Evolutionary conservation across 352 stramenopile species (phyloP), one percentile per base, ranked within the genome.

Genomic region (Phytophthora citrophthora): DNA sequence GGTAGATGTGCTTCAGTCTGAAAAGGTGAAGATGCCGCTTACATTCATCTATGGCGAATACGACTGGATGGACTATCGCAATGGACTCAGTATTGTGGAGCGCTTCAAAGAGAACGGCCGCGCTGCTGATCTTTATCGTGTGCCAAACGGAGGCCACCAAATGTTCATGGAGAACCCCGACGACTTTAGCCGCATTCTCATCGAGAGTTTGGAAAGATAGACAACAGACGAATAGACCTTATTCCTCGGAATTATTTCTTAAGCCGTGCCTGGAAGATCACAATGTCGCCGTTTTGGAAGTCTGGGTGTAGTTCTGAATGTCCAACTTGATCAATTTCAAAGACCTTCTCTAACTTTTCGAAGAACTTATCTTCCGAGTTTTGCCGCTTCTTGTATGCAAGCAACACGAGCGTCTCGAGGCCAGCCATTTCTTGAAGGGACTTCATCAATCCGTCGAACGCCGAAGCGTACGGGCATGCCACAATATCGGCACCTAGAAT

Each of bases 61-160:
- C 27, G 87, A 95, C 70, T 95, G 87, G 87, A 95, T 95, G 87
- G 85, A 95, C 69, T 92, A 88, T 54, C 74, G 72, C 36, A 81
- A 90, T 49, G 83, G 84, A 16, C 57, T 78, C 43, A 61, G 76
- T 12, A 78, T 95, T n/a, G 79, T 93, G 11, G 67, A 91, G 18
- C 61, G 61, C 4, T 85, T 94, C n/a, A 64, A 70, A 20, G 43
- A 67, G 5, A 59, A 70, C 0, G 68, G 54, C 10, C 72, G 69
- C 16, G 47, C 58, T 9, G 76, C 83, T 27, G 64, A 77, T 40
- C 67, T 95, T n/a, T 74, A 86, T 41, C 73, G 79, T 52, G 78
- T 95, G 32, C 79, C 81, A 31, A 77, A 76, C 43, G 76, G 76
- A 24, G 87, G 83, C 27, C 87, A 95, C 41, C 87, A 94, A 78